These are phyloP conservation scores for Pleoardoris graminearum DNA, from an alignment of 2,329 filamentous ascomycete species.

Conservation along the genomic window DNA sequence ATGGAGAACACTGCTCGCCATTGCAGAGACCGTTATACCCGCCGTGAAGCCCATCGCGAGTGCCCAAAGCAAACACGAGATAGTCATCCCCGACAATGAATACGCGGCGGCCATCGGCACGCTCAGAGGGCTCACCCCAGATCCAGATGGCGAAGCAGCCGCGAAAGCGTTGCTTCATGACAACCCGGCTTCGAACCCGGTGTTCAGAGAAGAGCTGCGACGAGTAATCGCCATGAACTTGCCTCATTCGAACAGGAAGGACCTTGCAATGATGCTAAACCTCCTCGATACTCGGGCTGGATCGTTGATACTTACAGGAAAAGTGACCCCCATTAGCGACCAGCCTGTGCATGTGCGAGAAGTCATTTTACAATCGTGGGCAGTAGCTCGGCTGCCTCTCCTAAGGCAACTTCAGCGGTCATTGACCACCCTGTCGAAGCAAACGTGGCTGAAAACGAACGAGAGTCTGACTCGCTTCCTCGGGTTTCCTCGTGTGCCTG, in stretches of 20 bases:
- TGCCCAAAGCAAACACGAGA: conserved; percentile 45
- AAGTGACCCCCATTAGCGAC: conserved; percentile 62
- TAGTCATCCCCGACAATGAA: conserved; percentile 55
- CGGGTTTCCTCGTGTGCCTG: conserved; percentile 61
- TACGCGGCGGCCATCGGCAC: conserved; percentile 53
- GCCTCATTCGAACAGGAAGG: conserved; percentile 53
- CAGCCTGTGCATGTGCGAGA: conserved; percentile 65
- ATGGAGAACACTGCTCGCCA: conserved; percentile 62
- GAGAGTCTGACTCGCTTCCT: conserved; percentile 59
- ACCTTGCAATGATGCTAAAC: conserved; percentile 57
- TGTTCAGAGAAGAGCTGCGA: conserved; percentile 57
- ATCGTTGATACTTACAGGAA: conserved; percentile 69
- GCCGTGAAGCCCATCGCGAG: conserved; percentile 54
- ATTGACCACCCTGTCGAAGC: conserved; percentile 59
- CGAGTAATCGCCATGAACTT: conserved; percentile 55
- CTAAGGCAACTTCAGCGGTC: conserved; percentile 61
- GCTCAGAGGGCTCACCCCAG: conserved; percentile 32
- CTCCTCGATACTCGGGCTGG: conserved; percentile 63
- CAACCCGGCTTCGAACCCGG: conserved; percentile 56
- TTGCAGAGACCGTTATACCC: conserved; percentile 63
- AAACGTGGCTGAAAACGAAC: conserved; percentile 60
- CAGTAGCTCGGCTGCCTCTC: conserved; percentile 57
- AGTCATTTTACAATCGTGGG: conserved; percentile 66
- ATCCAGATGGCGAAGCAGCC: conserved; percentile 41
- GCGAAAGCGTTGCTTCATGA: conserved; percentile 60